Evolutionary conservation across 2,329 filamentous ascomycete genomes (phyloP), one percentile per base, ranked within the genome.

Genomic region (Hortaea sp.): DNA sequence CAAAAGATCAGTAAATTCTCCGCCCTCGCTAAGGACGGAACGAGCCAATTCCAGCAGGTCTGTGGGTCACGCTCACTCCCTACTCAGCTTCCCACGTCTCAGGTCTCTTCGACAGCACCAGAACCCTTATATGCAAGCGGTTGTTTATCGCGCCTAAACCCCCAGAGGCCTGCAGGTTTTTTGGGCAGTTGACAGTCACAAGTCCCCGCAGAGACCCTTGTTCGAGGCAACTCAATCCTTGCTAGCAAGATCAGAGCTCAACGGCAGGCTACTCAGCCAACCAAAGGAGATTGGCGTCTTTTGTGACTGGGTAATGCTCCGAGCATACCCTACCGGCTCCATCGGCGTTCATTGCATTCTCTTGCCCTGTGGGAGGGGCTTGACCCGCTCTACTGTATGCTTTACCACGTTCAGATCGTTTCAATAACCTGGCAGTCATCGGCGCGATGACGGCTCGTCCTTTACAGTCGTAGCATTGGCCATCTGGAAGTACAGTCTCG

Each of bases 261-360:
- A 58, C 55, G 50, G 56, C 57, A 53, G 54, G 53, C 52, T 37
- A 50, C n/a, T 52, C 57, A 56, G 54, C 57, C 58, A 59, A 59
- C 55, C 57, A 58, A 49, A 56, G 39, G 48, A 51, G 46, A 49
- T 52, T 50, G 52, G 51, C 54, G 53, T 55, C 54, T 51, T 43
- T 47, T 45, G 41, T 50, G 50, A 47, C 56, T 58, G 50, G 53
- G 51, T 35, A 51, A 47, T 41, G 49, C 45, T 39, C 38, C 57
- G 52, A 50, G 53, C 40, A 50, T 50, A 46, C 44, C 42, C 49
- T 54, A 49, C 55, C 49, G 51, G 56, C 51, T 50, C 53, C 50
- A 48, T 57, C 53, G 54, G 52, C 53, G 49, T 51, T 56, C 56
- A 54, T 54, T 55, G 57, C 54, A 53, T 58, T 20, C 51, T 59